These are phyloP conservation scores for Fermentozyma sake DNA, from an alignment of 1,139 yeast species.

Conservation along the genomic window DNA sequence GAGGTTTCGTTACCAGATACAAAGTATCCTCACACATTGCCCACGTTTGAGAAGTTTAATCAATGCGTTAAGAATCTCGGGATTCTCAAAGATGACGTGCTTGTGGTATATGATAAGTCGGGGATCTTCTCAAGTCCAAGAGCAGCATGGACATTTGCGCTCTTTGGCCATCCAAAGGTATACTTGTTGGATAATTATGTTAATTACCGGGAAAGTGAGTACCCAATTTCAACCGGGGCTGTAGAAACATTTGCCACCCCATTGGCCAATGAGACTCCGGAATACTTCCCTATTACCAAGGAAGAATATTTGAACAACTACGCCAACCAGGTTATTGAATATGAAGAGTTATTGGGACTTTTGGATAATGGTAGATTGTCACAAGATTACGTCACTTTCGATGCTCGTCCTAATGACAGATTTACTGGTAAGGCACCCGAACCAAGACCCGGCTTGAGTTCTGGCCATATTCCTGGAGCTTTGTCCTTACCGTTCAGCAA, in stretches of 20 bases:
- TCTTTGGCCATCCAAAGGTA: conserved; percentile 70
- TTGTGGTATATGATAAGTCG: conserved; percentile 81
- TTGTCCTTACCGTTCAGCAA: conserved; percentile 70
- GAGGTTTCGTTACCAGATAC: conserved; percentile 53
- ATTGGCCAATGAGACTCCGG: conserved; percentile 6
- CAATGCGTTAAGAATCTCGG: conserved; percentile 47
- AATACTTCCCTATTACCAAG: conserved; percentile 19
- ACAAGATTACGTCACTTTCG: conserved; percentile 54
- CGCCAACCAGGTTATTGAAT: conserved; percentile 51
- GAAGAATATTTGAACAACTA: conserved; percentile 25
- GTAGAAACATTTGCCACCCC: conserved; percentile 5
- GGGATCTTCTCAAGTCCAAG: conserved; percentile 89
- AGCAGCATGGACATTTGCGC: conserved; percentile 81
- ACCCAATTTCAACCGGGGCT: conserved; percentile 18
- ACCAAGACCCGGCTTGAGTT: conserved; percentile 79
- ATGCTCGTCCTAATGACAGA: conserved; percentile 76
- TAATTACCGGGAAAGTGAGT: conserved; percentile 33
- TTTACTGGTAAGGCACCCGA: conserved; percentile 79
- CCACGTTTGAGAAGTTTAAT: conserved; percentile 53
- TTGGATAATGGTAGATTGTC: conserved; percentile 47
- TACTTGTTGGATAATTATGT: conserved; percentile 67
- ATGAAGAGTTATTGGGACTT: conserved; percentile 57
- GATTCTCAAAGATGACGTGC: conserved; percentile 43
- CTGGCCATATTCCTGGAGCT: conserved; percentile 88
- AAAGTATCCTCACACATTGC: conserved; percentile 87